phyloP scores from a whole-genome alignment of 73 alveolate species.

The Paramecium bursaria region DNA sequence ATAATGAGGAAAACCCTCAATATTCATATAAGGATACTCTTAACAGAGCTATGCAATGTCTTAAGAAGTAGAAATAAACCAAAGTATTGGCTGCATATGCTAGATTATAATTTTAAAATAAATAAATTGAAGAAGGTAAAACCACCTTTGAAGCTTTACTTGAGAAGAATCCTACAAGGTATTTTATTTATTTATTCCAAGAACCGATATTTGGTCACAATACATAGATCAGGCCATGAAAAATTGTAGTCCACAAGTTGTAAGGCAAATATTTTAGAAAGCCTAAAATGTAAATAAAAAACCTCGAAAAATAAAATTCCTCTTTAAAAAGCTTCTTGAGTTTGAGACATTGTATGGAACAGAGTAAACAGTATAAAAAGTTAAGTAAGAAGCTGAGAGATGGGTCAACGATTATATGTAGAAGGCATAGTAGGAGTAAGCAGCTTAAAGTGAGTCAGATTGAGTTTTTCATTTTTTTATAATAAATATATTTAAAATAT shows the following conservation, averaged over 20 bases:
- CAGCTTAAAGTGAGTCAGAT: conserved; percentile 36
- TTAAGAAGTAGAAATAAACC: conserved; percentile 83
- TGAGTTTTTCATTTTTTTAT: no score
- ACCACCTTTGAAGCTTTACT: conserved; percentile 93
- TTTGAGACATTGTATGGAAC: conserved; percentile 79
- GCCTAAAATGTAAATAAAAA: conserved; percentile 68
- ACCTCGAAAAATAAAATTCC: conserved; percentile 79
- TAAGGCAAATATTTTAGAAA: conserved; percentile 75
- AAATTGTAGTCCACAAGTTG: conserved; percentile 75
- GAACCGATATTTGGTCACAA: conserved; percentile 94
- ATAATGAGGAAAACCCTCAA: conserved; percentile 70
- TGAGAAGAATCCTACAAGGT: conserved; percentile 85
- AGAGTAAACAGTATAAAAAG: conserved; percentile 73
- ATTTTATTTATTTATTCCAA: not conserved
- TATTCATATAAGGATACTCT: conserved; percentile 59
- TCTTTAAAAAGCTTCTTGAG: conserved; percentile 80
- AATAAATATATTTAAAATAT: no score
- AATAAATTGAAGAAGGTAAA: conserved; percentile 91
- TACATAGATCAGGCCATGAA: conserved; percentile 94
- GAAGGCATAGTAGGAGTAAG: not conserved
- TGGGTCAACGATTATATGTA: conserved; percentile 62
- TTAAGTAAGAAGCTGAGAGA: conserved; percentile 78
- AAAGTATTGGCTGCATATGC: conserved; percentile 87
- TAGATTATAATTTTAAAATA: conserved; percentile 80
- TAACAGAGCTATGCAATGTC: conserved; percentile 84